These are phyloP conservation scores for Striga hermonthica DNA, from an alignment of 305 asterid genomes.

Conservation along the genomic window DNA sequence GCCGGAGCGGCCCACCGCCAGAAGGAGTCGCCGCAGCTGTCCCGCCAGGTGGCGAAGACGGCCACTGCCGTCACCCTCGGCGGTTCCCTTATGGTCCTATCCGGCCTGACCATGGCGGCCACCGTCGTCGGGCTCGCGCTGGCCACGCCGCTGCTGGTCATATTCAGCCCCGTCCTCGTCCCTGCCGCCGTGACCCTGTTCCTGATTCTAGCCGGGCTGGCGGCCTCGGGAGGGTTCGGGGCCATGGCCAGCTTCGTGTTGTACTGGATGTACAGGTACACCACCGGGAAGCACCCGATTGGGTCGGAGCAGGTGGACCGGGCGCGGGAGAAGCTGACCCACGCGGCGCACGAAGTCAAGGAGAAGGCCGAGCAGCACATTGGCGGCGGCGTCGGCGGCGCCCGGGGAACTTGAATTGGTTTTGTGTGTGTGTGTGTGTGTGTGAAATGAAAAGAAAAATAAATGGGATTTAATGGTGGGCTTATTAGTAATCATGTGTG, in stretches of 20 bases:
- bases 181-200: constrained; percentile 65
- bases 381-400: constrained; percentile 31
- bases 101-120: constrained; percentile 71
- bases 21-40: constrained; percentile 50
- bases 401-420: constrained; percentile 27
- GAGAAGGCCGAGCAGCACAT: constrained; percentile 54
- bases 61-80: constrained; percentile 86
- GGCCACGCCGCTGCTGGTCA: constrained; percentile 71
- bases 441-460: too few relatives aligned
- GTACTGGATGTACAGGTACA: constrained; percentile 87
- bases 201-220: constrained; percentile 60
- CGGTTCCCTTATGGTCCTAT: constrained; percentile 75
- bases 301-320: constrained; percentile 77
- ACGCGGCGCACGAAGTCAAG: constrained; percentile 60
- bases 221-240: constrained; percentile 64
- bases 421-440: too few relatives aligned
- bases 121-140: constrained; percentile 74
- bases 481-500: too few relatives aligned
- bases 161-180: constrained; percentile 83
- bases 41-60: constrained; percentile 71
- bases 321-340: constrained; percentile 53
- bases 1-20: constrained; percentile 35
- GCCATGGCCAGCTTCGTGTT: constrained; percentile 71
- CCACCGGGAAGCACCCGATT: constrained; percentile 71
- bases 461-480: too few relatives aligned